Evolutionary conservation across 2,329 filamentous ascomycete species (phyloP), one percentile per base, ranked within the genome.

Genomic region (Penicillium sp.): DNA sequence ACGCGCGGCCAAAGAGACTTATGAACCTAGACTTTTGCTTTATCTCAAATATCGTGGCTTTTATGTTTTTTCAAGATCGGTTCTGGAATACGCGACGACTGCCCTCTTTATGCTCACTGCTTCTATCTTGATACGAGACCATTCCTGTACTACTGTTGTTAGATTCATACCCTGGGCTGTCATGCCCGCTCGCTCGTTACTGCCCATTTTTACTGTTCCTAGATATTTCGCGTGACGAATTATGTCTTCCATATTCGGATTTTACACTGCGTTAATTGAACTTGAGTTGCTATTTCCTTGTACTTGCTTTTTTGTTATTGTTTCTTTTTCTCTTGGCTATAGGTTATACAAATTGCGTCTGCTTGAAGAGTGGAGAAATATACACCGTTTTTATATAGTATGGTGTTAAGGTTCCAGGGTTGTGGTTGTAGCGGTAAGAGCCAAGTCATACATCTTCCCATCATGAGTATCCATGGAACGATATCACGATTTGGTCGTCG

Each of bases 121-220:
- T 49, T 24, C n/a, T 10, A 13, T 9, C 24, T 27, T 27, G 24
- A 27, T 27, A 27, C 24, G 32, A 21, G 34, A 29, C 22, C 24
- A 22, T 42, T 27, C 9, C n/a, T 54, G 47, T 54, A 50, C 47
- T 54, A 54, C 52, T 54, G 47, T 54, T 54, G 52, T 52, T 55
- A 55, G 53, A 55, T 55, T 52, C 53, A 55, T 55, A 55, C 53
- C 53, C 53, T 38, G 24, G 42, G 52, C 50, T 36, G 38, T 31
- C 36, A 34, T 29, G 39, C 36, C 31, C 36, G 22, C 43, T 47
- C 53, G 46, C 49, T 55, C 53, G 9, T 55, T 55, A 55, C 53
- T 43, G 36, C 13, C 13, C 10, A 8, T 18, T 39, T 13, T n/a
- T 21, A 14, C 11, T 43, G 16, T 24, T 32, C 31, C 34, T 53